These are phyloP conservation scores for Platanthera guangdongensis DNA, from an alignment of 106 monocot genomes.

Conservation along the genomic window DNA sequence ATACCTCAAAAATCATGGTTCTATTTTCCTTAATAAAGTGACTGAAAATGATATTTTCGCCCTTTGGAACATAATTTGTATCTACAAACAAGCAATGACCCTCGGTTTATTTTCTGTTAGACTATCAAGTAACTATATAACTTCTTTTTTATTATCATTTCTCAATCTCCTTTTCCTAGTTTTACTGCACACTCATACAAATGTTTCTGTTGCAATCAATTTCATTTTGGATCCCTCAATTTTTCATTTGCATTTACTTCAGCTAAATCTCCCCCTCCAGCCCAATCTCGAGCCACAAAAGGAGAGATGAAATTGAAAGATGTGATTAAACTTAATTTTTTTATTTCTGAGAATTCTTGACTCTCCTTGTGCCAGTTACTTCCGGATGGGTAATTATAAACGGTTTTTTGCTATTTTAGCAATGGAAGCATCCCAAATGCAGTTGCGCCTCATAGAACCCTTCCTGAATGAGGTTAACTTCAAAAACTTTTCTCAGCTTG, in stretches of 20 bases:
- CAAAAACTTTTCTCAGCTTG: not conserved
- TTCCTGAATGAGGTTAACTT: constrained; percentile 76
- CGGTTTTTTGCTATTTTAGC: constrained; percentile 55
- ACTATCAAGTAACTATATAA: not conserved
- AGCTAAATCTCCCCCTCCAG: not conserved
- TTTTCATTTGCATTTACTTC: not conserved
- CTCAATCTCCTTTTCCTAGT: not conserved
- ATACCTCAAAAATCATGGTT: too few relatives aligned
- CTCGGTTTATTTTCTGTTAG: too few relatives aligned
- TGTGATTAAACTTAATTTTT: not conserved
- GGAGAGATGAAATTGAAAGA: not conserved
- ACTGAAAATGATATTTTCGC: too few relatives aligned
- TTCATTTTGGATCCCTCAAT: not conserved
- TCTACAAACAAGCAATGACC: too few relatives aligned
- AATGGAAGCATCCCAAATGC: constrained; percentile 53
- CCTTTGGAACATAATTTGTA: too few relatives aligned
- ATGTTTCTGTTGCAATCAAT: not conserved
- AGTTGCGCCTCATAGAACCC: constrained; percentile 72
- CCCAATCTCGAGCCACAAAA: not conserved
- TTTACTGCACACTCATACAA: not conserved
- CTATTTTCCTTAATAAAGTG: too few relatives aligned
- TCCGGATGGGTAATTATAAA: constrained; percentile 70
- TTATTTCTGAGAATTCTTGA: constrained; percentile 4
- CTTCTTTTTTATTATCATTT: not conserved
- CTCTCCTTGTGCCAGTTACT: constrained; percentile 38